Evolutionary conservation across 495 filamentous ascomycete genomes (phyloP), one percentile per base, ranked within the genome.

Genomic region (Xylaria flabelliformis): DNA sequence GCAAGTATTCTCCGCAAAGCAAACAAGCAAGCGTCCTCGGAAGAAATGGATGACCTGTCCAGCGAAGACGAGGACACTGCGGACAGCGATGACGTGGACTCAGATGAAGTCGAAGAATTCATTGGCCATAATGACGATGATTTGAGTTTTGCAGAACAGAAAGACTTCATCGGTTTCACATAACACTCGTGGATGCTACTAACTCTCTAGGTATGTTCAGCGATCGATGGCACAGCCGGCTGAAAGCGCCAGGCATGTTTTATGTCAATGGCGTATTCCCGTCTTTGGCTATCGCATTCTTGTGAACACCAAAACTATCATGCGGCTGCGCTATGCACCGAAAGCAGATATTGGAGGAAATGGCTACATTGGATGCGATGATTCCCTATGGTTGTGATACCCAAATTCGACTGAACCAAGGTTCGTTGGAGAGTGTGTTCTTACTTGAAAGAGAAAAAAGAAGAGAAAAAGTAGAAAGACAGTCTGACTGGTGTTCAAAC

Each of bases 1-100:
- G 96, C 96, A 70, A 88, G 87, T 84, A 83, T 88, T 75, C 84
- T 89, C 67, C 87, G 86, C 68, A 85, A 78, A 71, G 82, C 81
- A 34, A 76, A 73, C 72, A 78, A 74, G 63, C 77, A 70, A 58
- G 59, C 67, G 26, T 76, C 73, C 46, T 65, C 67, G 71, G 88
- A 88, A 8, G 91, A 93, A 67, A 88, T 90, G 75, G 91, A 88
- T 79, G 93, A 97, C 77, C 76, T 93, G 42, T 94, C 93, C 72
- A 97, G 93, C 83, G 94, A 97, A 75, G 93, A 93, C 59, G 92
- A 94, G 72, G 90, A 91, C 71, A 89, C 89, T 75, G 91, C 91
- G 74, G 90, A 94, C 75, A 91, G 90, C 76, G 90, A 97, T 78
- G 95, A 97, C 81, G 87, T 97, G 78, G 95, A 97, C 81, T 97